Percentiles rank a stretch among this genome's conserved stretches.
These are phyloP conservation scores for Dothideomycetes sp. DNA, from an alignment of 2,329 filamentous ascomycete species.

Conservation along the genomic window DNA sequence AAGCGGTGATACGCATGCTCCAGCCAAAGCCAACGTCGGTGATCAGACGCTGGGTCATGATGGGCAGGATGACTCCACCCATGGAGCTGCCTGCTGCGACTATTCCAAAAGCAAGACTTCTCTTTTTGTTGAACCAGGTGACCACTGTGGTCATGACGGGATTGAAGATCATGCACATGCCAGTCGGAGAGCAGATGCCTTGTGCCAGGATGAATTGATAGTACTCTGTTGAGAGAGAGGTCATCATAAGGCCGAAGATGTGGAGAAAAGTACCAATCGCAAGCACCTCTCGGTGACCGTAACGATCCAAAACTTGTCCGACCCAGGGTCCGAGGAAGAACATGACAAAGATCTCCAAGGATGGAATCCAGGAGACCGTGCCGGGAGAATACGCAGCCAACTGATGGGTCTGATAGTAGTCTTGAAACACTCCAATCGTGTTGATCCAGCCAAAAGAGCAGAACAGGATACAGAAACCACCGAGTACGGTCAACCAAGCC, in stretches of 20 bases:
- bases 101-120: slow-evolving; percentile 70
- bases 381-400: slow-evolving; percentile 26
- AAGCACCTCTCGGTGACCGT: slow-evolving; percentile 48
- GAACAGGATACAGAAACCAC: slow-evolving; percentile 25
- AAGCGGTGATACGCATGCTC: slow-evolving; percentile 33
- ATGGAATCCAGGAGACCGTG: slow-evolving; percentile 36
- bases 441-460: slow-evolving; percentile 29
- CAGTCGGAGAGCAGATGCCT: slow-evolving; percentile 61
- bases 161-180: slow-evolving; percentile 69
- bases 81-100: slow-evolving; percentile 55
- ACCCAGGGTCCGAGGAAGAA: slow-evolving; percentile 47
- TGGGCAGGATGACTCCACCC: slow-evolving; percentile 34
- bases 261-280: slow-evolving; percentile 42
- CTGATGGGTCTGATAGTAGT: slow-evolving; percentile 33
- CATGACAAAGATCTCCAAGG: slow-evolving; percentile 36
- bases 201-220: slow-evolving; percentile 76
- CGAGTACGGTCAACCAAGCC: slow-evolving; percentile 28
- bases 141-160: slow-evolving; percentile 67
- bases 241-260: slow-evolving; percentile 54
- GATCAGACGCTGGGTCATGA: slow-evolving; percentile 30
- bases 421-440: slow-evolving; percentile 36
- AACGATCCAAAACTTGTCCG: slow-evolving; percentile 51
- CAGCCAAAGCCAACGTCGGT: slow-evolving; percentile 32
- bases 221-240: slow-evolving; percentile 51
- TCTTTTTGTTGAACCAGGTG: slow-evolving; percentile 66